phyloP scores from a whole-genome alignment of 2,329 filamentous ascomycete species.

The Lecanosticta acicola region DNA sequence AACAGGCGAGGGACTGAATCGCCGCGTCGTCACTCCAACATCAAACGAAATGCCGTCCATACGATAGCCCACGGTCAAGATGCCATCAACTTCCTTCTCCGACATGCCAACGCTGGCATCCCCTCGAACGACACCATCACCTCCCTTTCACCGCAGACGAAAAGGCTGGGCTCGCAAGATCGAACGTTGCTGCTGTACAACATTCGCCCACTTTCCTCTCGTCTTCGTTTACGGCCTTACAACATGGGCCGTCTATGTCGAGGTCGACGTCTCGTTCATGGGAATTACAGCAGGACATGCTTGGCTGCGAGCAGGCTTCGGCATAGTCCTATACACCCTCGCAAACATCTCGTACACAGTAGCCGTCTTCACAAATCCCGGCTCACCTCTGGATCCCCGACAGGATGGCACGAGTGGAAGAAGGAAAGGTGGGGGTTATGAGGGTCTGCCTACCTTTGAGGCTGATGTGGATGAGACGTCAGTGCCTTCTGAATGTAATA shows the following conservation, averaged over 20 bases:
- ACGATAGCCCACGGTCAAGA: no score
- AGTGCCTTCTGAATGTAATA: constrained; percentile 19
- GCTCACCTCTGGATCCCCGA: constrained; percentile 51
- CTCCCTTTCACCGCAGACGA: constrained; percentile 29
- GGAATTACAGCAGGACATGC: constrained; percentile 10
- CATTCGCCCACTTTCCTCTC: constrained; percentile 23
- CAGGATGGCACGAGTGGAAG: constrained; percentile 17
- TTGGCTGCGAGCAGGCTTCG: constrained; percentile 49
- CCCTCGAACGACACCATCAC: constrained; percentile 15
- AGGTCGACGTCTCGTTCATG: constrained; percentile 53
- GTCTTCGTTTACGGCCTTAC: constrained; percentile 50
- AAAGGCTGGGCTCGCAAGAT: constrained; percentile 58
- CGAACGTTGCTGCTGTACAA: constrained; percentile 78
- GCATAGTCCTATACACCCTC: constrained; percentile 66
- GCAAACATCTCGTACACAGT: constrained; percentile 86
- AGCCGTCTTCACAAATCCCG: constrained; percentile 88
- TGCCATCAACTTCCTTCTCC: constrained; percentile 21
- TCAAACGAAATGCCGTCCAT: no score
- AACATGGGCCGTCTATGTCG: constrained; percentile 90
- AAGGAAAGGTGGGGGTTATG: constrained; percentile 55
- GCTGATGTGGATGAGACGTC: constrained; percentile 36
- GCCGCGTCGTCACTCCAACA: no score
- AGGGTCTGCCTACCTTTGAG: constrained; percentile 70
- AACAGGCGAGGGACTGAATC: no score
- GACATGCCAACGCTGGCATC: constrained; percentile 26